Evolutionary conservation across 2,329 filamentous ascomycete species (phyloP), one percentile per base, ranked within the genome.

Genomic region (Calycina herbarum): DNA sequence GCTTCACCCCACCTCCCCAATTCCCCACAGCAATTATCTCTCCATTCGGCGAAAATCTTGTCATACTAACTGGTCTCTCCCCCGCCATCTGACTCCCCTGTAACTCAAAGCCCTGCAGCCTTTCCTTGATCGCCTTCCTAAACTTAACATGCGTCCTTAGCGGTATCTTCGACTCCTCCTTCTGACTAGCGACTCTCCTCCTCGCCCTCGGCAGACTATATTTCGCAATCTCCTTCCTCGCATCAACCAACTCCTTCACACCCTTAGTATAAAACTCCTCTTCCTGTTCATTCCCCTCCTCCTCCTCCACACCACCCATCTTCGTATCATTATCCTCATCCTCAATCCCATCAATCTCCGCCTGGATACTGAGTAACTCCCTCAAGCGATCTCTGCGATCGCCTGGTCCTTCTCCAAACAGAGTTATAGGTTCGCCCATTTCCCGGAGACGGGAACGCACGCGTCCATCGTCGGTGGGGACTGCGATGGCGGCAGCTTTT

Each of bases 181-280:
- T 91, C 76, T 97, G 93, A 71, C 89, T 90, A 24, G 86, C 87
- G 3, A 95, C 81, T 69, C 94, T 86, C 71, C 85, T 85, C 76
- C 91, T 92, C 61, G 95, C 92, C 64, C 92, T 84, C 1, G 93
- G 93, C 59, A 99, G 79, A 5, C 93, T 96, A 77, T 89, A 98
- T 57, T 85, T 83, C 6, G 94, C 93, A 67, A 99, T 93, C 31
- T 89, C 85, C 73, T 88, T 87, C 67, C 95, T 85, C 1, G 93
- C 92, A 61, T 90, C 83, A 4, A 97, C 79, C 29, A 99, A 82
- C 51, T 89, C 88, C 3, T 86, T 82, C 1, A 88, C 86, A 2
- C 95, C 95, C 72, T 91, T 86, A 0, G 94, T 97, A 77, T 97
- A 99, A 78, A 97, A 99, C 73, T 99, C 95, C 75, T 98, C 93